These are phyloP conservation scores for Chlamydomonas schloesseri DNA, from an alignment of 139 green algal species.

Conservation along the genomic window DNA sequence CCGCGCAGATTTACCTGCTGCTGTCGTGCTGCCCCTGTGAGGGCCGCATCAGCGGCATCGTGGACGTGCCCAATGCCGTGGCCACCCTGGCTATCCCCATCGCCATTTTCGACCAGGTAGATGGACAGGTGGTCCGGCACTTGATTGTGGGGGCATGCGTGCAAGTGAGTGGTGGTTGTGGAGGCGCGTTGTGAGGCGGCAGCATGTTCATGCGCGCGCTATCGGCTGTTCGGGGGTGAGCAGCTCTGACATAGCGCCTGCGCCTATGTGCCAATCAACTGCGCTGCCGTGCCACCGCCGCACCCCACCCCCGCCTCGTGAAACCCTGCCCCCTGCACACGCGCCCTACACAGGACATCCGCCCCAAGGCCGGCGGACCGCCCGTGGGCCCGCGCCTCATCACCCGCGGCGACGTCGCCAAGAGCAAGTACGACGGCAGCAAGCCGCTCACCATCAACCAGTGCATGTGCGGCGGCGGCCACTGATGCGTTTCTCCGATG, in stretches of 20 bases:
- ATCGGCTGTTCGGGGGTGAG: too few relatives aligned
- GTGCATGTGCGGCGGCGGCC: slow-evolving; percentile 28
- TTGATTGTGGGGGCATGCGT: too few relatives aligned
- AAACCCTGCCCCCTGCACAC: too few relatives aligned
- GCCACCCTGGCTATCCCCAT: slow-evolving; percentile 58
- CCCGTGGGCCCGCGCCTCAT: slow-evolving; percentile 58
- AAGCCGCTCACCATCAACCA: slow-evolving; percentile 53
- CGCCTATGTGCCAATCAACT: too few relatives aligned
- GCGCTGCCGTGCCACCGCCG: too few relatives aligned
- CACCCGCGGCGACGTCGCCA: slow-evolving; percentile 55
- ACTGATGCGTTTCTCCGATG: too few relatives aligned
- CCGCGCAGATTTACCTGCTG: slow-evolving; percentile 80
- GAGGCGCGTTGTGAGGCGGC: too few relatives aligned
- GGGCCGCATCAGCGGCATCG: slow-evolving; percentile 79
- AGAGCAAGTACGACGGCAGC: slow-evolving; percentile 58
- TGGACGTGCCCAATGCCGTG: slow-evolving; percentile 80
- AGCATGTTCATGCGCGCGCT: too few relatives aligned
- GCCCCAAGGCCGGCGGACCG: slow-evolving; percentile 67
- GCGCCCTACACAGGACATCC: slow-evolving; percentile 63
- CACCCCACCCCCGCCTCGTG: too few relatives aligned
- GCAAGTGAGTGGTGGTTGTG: too few relatives aligned
- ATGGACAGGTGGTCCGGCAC: too few relatives aligned
- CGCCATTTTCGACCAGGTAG: slow-evolving; percentile 79
- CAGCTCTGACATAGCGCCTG: too few relatives aligned
- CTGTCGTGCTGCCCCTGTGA: slow-evolving; percentile 85